phyloP scores from a whole-genome alignment of 192 early-diverging fungal species.

The Entomortierella chlamydospora region DNA sequence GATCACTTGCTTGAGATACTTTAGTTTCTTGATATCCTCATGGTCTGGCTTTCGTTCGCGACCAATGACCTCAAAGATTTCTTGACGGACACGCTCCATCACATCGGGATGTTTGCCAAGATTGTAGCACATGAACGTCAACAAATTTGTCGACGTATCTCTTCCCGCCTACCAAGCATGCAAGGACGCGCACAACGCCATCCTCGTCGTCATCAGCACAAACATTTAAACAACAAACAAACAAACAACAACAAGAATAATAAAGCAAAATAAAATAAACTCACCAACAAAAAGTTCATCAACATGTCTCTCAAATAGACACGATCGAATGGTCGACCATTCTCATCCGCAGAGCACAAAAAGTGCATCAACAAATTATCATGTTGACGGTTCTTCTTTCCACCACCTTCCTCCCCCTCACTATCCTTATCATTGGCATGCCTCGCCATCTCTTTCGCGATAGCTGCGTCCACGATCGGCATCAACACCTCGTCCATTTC shows the following conservation, averaged over 20 bases:
- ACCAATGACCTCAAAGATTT: conserved; percentile 50
- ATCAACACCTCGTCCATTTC: conserved; percentile 41
- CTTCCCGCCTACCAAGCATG: conserved; percentile 25
- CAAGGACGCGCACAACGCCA: background rate
- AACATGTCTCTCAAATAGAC: conserved; percentile 50
- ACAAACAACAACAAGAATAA: background rate
- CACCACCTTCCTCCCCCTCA: conserved; percentile 3
- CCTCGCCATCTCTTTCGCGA: conserved; percentile 26
- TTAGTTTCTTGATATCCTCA: conserved; percentile 62
- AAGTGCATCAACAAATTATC: conserved; percentile 43
- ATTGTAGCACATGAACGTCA: conserved; percentile 57
- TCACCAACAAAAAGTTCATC: conserved; percentile 49
- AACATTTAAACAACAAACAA: background rate
- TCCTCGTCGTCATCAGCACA: too few relatives aligned
- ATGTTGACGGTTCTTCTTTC: conserved; percentile 7
- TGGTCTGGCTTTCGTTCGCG: conserved; percentile 55
- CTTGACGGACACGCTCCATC: conserved; percentile 51
- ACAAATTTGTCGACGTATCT: conserved; percentile 58
- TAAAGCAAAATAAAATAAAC: background rate
- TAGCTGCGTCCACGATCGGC: conserved; percentile 44
- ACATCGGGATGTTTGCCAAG: conserved; percentile 51
- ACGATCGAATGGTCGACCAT: conserved; percentile 36
- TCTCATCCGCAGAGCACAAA: conserved; percentile 42
- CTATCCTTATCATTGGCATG: background rate
- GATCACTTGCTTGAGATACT: conserved; percentile 65